Evolutionary conservation across 257 asterid genomes (phyloP).

Genomic region (Lantana camara): DNA sequence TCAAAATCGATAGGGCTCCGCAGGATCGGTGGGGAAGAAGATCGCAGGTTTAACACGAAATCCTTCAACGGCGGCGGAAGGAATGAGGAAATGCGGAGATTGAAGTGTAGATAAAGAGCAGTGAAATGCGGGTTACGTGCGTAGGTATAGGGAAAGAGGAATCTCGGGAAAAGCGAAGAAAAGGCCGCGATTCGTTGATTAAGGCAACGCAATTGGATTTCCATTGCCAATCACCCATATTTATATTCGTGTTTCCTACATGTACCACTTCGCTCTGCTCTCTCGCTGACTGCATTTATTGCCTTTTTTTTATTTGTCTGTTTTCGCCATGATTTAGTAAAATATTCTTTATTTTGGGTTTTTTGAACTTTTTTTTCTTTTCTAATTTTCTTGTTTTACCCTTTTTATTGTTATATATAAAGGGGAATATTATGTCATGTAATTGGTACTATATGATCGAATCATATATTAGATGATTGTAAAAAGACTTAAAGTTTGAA

Average conservation of each 20-base stretch:
- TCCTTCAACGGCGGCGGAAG: not conserved
- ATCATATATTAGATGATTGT: no score
- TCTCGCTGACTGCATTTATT: not conserved
- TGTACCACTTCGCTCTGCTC: not conserved
- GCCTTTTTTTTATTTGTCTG: not conserved
- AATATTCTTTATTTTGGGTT: not conserved
- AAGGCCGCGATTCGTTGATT: constrained; percentile 30
- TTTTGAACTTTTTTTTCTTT: no score
- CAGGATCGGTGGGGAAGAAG: not conserved
- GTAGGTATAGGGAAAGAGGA: constrained; percentile 13
- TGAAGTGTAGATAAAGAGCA: constrained; percentile 9
- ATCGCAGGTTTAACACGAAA: constrained; percentile 6
- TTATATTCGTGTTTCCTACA: constrained; percentile 14
- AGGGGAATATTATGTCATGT: no score
- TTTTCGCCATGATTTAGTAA: not conserved
- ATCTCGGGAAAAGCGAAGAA: constrained; percentile 49
- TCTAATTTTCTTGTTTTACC: not conserved
- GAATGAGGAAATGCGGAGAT: not conserved
- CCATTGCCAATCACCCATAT: constrained; percentile 33
- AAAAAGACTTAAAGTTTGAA: no score
- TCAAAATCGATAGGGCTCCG: not conserved
- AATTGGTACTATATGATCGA: no score
- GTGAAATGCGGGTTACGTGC: constrained; percentile 19
- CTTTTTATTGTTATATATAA: not conserved
- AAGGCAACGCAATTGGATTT: constrained; percentile 30